Percentiles rank a stretch among this genome's conserved stretches.
These are phyloP conservation scores for Aspergillus sp. DNA, from an alignment of 2,329 filamentous ascomycete species.

Conservation along the genomic window DNA sequence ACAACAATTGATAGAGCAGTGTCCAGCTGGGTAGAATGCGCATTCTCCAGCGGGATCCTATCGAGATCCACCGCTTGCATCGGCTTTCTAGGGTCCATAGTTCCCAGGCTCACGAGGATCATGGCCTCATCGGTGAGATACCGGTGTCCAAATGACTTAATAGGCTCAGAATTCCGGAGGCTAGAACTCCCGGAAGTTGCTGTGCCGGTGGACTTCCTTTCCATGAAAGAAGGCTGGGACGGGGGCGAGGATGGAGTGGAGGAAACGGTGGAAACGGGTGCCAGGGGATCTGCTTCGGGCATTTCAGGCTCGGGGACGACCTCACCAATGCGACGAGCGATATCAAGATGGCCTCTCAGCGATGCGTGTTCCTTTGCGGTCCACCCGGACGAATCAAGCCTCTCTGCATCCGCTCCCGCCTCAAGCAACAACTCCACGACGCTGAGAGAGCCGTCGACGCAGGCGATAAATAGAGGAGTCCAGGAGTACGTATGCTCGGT, in stretches of 20 bases:
- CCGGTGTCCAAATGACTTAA: slow-evolving; percentile 94
- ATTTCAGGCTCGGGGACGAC: slow-evolving; percentile 47
- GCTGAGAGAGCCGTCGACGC: slow-evolving; percentile 77
- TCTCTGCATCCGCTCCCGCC: slow-evolving; percentile 72
- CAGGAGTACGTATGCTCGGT: slow-evolving; percentile 82
- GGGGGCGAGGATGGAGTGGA: slow-evolving; percentile 36
- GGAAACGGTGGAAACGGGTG: slow-evolving; percentile 29
- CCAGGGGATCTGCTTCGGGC: slow-evolving; percentile 30
- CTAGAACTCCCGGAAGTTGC: slow-evolving; percentile 39
- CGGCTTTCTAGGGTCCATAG: slow-evolving; percentile 87
- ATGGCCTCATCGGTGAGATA: slow-evolving; percentile 88
- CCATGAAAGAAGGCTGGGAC: slow-evolving; percentile 37
- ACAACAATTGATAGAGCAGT: slow-evolving; percentile 90
- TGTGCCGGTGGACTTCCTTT: slow-evolving; percentile 40
- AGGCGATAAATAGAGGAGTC: slow-evolving; percentile 92
- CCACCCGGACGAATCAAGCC: slow-evolving; percentile 85
- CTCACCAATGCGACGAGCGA: slow-evolving; percentile 67
- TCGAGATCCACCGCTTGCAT: slow-evolving; percentile 81
- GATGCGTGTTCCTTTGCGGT: slow-evolving; percentile 90
- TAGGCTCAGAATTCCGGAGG: slow-evolving; percentile 60
- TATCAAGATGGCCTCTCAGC: slow-evolving; percentile 79
- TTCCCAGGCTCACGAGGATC: slow-evolving; percentile 87
- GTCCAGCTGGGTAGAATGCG: slow-evolving; percentile 89
- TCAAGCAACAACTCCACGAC: slow-evolving; percentile 75
- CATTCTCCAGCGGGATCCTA: slow-evolving; percentile 79